Percentiles rank a stretch among this genome's conserved stretches.
phyloP scores from a whole-genome alignment of 2,329 filamentous ascomycete genomes.

The Sclerotinia nivalis region DNA sequence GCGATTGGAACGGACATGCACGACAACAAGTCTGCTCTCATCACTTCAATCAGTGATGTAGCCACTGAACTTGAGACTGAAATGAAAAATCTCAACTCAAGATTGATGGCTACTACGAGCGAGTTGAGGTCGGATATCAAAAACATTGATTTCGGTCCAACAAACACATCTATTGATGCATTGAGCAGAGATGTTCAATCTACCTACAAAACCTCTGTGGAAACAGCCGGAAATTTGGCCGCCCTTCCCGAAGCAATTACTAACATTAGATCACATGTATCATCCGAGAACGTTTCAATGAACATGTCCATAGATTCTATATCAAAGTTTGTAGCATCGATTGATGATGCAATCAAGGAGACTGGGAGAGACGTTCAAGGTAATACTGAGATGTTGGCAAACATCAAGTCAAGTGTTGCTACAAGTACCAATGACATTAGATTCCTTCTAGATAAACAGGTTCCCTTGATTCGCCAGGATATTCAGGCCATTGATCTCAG shows the following conservation, averaged over 20 bases:
- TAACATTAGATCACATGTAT: conserved; percentile 24
- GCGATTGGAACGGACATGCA: conserved; percentile 22
- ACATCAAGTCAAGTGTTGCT: conserved; percentile 24
- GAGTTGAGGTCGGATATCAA: conserved; percentile 26
- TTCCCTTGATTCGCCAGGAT: conserved; percentile 26
- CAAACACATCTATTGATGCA: conserved; percentile 23
- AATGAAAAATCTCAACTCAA: conserved; percentile 23
- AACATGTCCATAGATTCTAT: conserved; percentile 23
- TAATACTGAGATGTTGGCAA: conserved; percentile 25
- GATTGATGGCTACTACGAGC: conserved; percentile 23
- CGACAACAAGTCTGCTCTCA: conserved; percentile 20
- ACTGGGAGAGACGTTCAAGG: conserved; percentile 24
- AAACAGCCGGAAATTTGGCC: neutral
- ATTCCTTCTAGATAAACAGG: conserved; percentile 25
- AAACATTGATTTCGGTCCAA: conserved; percentile 24
- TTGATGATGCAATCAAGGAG: conserved; percentile 25
- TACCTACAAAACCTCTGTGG: conserved; percentile 13
- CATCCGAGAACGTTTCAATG: conserved; percentile 23
- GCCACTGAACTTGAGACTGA: conserved; percentile 26
- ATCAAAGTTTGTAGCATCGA: conserved; percentile 23
- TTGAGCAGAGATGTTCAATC: conserved; percentile 26
- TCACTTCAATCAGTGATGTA: conserved; percentile 23
- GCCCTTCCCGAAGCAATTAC: conserved; percentile 25
- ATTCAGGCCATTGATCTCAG: conserved; percentile 26
- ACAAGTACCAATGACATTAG: conserved; percentile 26